Evolutionary conservation across 2,329 filamentous ascomycete species (phyloP), one percentile per base, ranked within the genome.

Genomic region (Pseudogymnoascus sp.): DNA sequence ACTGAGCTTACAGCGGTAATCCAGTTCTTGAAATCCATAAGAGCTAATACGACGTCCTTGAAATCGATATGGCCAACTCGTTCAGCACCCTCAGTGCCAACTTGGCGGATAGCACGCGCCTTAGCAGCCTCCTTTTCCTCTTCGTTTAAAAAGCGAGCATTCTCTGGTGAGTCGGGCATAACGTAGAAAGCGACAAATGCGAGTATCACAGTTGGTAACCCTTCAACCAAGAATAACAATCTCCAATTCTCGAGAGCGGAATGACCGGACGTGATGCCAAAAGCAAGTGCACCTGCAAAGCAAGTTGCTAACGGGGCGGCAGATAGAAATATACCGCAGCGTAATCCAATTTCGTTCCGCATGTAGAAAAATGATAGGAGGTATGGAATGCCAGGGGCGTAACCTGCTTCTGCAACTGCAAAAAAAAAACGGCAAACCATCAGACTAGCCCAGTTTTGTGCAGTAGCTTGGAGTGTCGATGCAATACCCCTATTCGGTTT

Each of bases 241-340:
- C 84, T 79, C 88, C 88, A 91, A 61, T 70, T 76, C 5, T 82
- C 80, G 61, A 89, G 74, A 14, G 75, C 72, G 0, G 80, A 76
- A 66, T 80, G 76, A 6, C 84, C 82, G 4, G 81, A 85, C 0
- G 85, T 89, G 65, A 90, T 88, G 0, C 82, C 84, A 64, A 87
- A 88, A 1, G 85, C 85, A 6, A 88, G 72, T 2, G 85, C 86
- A 1, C 86, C 86, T 0, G 86, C 84, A 67, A 89, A 90, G 4
- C 83, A 85, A 54, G 85, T 89, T 3, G 86, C 86, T 12, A 89
- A 75, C 1, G 87, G 86, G 0, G 85, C 86, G 12, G 74, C 72
- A 67, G 74, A 86, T 60, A 92, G 80, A 70, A 90, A 89, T 5
- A 91, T 74, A 7, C 87, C 88, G 12, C 83, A 87, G 25, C 89